These are phyloP conservation scores for Globisporangium rhizosaccharum DNA, from an alignment of 352 stramenopile species.

Conservation along the genomic window DNA sequence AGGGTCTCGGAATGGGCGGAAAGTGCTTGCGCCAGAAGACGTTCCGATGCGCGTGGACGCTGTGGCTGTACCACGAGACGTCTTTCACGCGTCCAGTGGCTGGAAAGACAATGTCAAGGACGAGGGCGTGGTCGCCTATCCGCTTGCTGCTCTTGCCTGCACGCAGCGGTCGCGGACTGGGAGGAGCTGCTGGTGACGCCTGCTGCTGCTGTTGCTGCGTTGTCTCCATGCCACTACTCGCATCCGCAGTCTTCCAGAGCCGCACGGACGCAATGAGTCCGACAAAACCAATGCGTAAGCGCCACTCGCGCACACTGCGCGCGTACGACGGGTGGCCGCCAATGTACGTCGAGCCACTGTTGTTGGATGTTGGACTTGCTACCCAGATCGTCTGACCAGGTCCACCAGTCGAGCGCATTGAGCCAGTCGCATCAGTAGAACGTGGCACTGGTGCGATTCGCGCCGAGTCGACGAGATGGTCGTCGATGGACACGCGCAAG, in stretches of 20 bases:
- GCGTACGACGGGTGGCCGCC: slow-evolving; percentile 48
- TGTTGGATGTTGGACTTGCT: slow-evolving; percentile 11
- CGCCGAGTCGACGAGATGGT: slow-evolving; percentile 40
- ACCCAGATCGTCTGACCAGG: slow-evolving; percentile 7
- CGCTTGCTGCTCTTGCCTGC: background rate
- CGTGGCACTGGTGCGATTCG: slow-evolving; percentile 9
- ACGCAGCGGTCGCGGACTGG: background rate
- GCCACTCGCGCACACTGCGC: slow-evolving; percentile 41
- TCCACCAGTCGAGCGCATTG: too few species aligned
- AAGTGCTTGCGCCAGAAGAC: slow-evolving; percentile 52
- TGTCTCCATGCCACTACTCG: background rate
- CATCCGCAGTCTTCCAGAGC: slow-evolving; percentile 15
- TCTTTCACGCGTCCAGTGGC: slow-evolving; percentile 27
- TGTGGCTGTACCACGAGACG: slow-evolving; percentile 25
- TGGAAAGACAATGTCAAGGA: slow-evolving; percentile 17
- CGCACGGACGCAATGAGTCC: slow-evolving; percentile 30
- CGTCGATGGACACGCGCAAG: slow-evolving; percentile 42
- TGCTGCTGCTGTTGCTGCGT: background rate
- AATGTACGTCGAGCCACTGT: slow-evolving; percentile 39
- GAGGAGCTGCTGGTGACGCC: too few species aligned
- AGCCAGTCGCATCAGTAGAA: background rate
- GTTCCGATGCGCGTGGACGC: slow-evolving; percentile 35
- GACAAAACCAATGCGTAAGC: slow-evolving; percentile 42
- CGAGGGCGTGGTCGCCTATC: background rate
- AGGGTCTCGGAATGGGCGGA: slow-evolving; percentile 22